Percentiles rank a stretch among this genome's conserved stretches.
Evolutionary conservation across 805 yeast species (phyloP).

Genomic region (Kluyveromyces starmeri): DNA sequence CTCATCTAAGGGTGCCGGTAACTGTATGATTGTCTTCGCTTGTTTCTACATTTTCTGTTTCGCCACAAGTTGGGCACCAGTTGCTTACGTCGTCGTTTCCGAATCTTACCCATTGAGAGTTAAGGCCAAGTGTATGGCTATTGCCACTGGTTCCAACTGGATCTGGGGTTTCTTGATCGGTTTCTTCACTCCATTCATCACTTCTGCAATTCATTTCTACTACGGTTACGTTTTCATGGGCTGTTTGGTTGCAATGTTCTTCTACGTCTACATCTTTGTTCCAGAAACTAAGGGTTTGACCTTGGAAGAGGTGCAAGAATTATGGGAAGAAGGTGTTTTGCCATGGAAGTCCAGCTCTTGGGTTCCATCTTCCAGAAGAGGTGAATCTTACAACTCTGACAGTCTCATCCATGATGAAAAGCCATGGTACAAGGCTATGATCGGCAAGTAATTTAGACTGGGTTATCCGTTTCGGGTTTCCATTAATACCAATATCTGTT

Average conservation of each 20-base stretch:
- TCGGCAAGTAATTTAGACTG: too few species aligned
- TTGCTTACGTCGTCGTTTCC: conserved; percentile 56
- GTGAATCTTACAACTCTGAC: conserved; percentile 28
- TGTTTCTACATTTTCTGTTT: conserved; percentile 68
- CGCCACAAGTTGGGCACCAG: conserved; percentile 75
- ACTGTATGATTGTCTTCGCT: conserved; percentile 60
- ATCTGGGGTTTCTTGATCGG: conserved; percentile 63
- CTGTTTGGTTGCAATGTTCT: conserved; percentile 46
- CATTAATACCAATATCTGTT: too few species aligned
- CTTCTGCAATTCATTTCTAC: conserved; percentile 55
- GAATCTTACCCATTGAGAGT: conserved; percentile 70
- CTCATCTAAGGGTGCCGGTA: conserved; percentile 47
- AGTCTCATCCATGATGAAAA: conserved; percentile 23
- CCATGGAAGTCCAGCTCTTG: conserved; percentile 43
- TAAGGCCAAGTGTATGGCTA: conserved; percentile 48
- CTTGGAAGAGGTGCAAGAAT: conserved; percentile 72
- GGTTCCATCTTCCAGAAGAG: conserved; percentile 41
- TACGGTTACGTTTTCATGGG: conserved; percentile 62
- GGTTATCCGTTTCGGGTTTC: too few species aligned
- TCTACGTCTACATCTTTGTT: conserved; percentile 65
- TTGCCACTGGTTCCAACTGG: conserved; percentile 60
- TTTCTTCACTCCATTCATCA: conserved; percentile 68
- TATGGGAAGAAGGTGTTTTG: conserved; percentile 36
- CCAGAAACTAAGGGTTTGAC: conserved; percentile 76
- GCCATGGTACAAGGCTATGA: conserved; percentile 23